phyloP scores from a whole-genome alignment of 345 rosid species.

The rapeseed (Brassica napus) region Da-Ae NC_063437.1:18268001-18268500 shows the following conservation, averaged over 20 bases:
- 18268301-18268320: constrained; percentile 71
- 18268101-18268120: constrained; percentile 34
- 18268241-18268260: constrained; percentile 97
- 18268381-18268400: background rate
- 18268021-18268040: background rate
- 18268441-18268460: background rate
- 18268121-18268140: constrained; percentile 38
- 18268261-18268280: constrained; percentile 60
- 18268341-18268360: constrained; percentile 86
- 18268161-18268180: constrained; percentile 55
- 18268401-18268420: background rate
- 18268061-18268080: background rate
- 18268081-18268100: background rate
- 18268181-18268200: constrained; percentile 75
- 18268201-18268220: constrained; percentile 64
- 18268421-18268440: background rate
- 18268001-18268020: background rate
- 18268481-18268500: background rate
- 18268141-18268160: constrained; percentile 50
- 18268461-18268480: background rate
- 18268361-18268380: constrained; percentile 67
- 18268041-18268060: background rate
- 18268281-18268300: constrained; percentile 79
- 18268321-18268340: constrained; percentile 87
- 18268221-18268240: constrained; percentile 50